Base-by-base conservation (phyloP, 2,329 filamentous ascomycete genomes). In the Pleochaeta shiraiana region DNA sequence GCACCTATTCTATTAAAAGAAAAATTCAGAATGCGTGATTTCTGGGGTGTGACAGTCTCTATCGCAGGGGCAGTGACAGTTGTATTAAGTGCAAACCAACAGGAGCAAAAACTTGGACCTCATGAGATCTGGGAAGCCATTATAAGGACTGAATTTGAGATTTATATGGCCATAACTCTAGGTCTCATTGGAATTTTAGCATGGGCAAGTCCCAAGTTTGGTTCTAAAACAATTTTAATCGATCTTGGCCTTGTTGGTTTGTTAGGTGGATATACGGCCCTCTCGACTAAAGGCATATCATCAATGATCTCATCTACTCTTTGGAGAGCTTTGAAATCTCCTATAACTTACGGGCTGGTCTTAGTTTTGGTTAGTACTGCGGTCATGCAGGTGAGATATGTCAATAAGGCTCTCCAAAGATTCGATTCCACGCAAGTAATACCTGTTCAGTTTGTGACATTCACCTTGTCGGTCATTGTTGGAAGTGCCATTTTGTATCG, bases 351-450 rank as follows among this genome's bases (percentile, higher is more conserved):
- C 72, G 81, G 84, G 0, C 81, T 98, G n/a, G 74, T 93, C 9
- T 77, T 87, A 63, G 80, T 97, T 61, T 80, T 98, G 30, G 79
- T 93, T 21, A 81, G 78, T 57, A 97, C 92, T 0, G 93, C 93
- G 6, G 78, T 98, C 66, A 90, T 97, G 87, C 93, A 98, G 76
- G 92, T 98, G 70, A 92, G 90, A 72, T 98, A 97, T 73, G 82
- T 98, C 73, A 98, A 97, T 76, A 88, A 83, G 63, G 85, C 86
- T 0, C 78, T 98, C 63, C 91, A 96, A 73, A 84, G 88, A 59
- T 98, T 97, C 76, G 90, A 96, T 74, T 95, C 93, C 6, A 98
- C 93, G 0, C 90, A 96, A 73, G 93, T 98, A 69, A 98, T 98
- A 67, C 93, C 93, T 0, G 93, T 93, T 16, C 93, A 98, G 72